Conservation (phyloP, 306 rosid species). For the Vigna mungo region DNA sequence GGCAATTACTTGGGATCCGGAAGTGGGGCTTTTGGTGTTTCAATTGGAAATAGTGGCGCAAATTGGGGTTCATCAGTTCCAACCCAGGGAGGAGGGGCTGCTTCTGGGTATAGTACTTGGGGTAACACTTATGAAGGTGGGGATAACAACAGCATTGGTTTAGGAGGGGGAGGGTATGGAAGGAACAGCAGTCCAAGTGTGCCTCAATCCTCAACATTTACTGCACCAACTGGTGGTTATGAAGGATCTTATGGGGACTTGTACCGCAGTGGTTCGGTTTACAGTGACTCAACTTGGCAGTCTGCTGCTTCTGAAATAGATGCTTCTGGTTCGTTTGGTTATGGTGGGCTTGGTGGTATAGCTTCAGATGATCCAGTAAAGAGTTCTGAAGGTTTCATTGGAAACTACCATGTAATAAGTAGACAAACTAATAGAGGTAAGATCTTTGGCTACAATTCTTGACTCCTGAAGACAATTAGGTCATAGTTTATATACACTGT, state of each 20-base stretch:
- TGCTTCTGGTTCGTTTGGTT: conserved; percentile 72
- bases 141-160: conserved; percentile 61
- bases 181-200: conserved; percentile 58
- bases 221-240: conserved; percentile 63
- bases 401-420: conserved; percentile 72
- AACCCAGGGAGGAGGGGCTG: conserved; percentile 64
- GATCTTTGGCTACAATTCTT: conserved; percentile 36
- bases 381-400: conserved; percentile 75
- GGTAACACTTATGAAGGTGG: conserved; percentile 65
- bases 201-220: conserved; percentile 59
- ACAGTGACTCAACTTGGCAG: conserved; percentile 74
- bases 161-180: conserved; percentile 74
- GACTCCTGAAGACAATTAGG: conserved; percentile 20
- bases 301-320: conserved; percentile 78
- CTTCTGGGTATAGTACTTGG: conserved; percentile 60
- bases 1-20: conserved; percentile 67
- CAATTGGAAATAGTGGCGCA: conserved; percentile 63
- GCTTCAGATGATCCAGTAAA: conserved; percentile 69
- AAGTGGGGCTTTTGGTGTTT: conserved; percentile 70
- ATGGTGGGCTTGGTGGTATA: conserved; percentile 69
- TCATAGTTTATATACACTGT: not conserved
- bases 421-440: conserved; percentile 94
- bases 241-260: conserved; percentile 77
- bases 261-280: conserved; percentile 64
- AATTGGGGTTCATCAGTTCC: conserved; percentile 65